These are phyloP conservation scores for Candida pseudoviswanathii DNA, from an alignment of 1,139 yeast genomes.

Conservation along the genomic window DNA sequence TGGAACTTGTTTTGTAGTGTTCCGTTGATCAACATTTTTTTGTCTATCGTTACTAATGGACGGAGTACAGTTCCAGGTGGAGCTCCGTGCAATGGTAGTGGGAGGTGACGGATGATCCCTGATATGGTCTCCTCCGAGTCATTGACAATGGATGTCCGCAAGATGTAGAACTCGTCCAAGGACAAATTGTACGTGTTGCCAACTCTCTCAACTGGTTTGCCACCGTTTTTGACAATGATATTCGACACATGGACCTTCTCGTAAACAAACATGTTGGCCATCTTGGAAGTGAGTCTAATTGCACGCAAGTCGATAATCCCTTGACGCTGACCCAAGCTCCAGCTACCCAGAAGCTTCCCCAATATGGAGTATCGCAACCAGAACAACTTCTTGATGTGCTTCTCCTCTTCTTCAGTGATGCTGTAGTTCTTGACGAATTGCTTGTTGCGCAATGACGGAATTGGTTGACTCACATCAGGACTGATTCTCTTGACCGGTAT, in stretches of 20 bases:
- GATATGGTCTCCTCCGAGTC: slow-evolving; percentile 37
- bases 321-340: slow-evolving; percentile 50
- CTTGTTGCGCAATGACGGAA: slow-evolving; percentile 76
- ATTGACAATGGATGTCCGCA: slow-evolving; percentile 50
- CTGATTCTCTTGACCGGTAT: slow-evolving; percentile 67
- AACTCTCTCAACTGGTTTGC: slow-evolving; percentile 11
- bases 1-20: slow-evolving; percentile 54
- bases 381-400: slow-evolving; percentile 59
- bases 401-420: slow-evolving; percentile 55
- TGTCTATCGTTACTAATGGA: slow-evolving; percentile 41
- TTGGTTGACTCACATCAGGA: slow-evolving; percentile 49
- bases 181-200: slow-evolving; percentile 30
- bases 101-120: slow-evolving; percentile 71
- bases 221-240: slow-evolving; percentile 21
- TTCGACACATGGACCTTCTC: slow-evolving; percentile 48
- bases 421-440: slow-evolving; percentile 72
- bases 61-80: slow-evolving; percentile 18
- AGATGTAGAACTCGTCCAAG: slow-evolving; percentile 51
- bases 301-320: slow-evolving; percentile 72
- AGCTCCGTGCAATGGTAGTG: slow-evolving; percentile 36
- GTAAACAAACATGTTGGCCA: slow-evolving; percentile 50
- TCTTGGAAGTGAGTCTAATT: slow-evolving; percentile 57
- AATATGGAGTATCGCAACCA: slow-evolving; percentile 79
- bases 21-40: slow-evolving; percentile 63
- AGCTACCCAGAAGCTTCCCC: slow-evolving; percentile 58